Conservation (phyloP, 2,329 filamentous ascomycete genomes). For the Aschersonia sp. region DNA sequence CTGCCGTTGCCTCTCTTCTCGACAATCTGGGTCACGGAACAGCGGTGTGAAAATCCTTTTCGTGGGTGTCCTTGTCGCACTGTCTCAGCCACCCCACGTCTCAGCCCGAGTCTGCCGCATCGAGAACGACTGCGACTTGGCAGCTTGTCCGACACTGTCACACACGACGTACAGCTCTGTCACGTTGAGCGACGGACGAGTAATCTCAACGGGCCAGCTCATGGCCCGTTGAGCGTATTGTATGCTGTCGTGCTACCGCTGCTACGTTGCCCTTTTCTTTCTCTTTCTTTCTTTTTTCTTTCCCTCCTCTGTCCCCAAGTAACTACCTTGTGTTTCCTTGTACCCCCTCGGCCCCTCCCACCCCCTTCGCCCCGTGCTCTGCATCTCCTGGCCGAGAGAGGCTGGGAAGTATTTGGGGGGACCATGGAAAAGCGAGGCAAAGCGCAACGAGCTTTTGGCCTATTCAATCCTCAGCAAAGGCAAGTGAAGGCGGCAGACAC, state of each 20-base stretch:
- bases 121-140: neutral
- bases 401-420: too few species aligned
- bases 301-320: too few species aligned
- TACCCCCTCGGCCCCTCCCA: too few species aligned
- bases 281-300: too few species aligned
- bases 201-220: neutral
- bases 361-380: too few species aligned
- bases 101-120: neutral
- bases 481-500: too few species aligned
- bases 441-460: too few species aligned
- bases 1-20: neutral
- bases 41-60: conserved; percentile 3
- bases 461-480: too few species aligned
- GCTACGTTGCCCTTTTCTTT: neutral
- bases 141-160: neutral
- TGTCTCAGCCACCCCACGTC: conserved; percentile 4
- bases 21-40: neutral
- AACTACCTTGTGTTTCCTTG: too few species aligned
- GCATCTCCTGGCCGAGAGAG: too few species aligned
- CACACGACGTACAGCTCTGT: neutral
- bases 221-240: neutral
- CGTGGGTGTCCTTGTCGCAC: conserved; percentile 1
- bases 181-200: neutral
- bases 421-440: too few species aligned
- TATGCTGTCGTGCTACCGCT: neutral